Percentiles rank a stretch among this genome's conserved stretches.
phyloP scores from a whole-genome alignment of 441 rosid species.

The Mallotus repandus region DNA sequence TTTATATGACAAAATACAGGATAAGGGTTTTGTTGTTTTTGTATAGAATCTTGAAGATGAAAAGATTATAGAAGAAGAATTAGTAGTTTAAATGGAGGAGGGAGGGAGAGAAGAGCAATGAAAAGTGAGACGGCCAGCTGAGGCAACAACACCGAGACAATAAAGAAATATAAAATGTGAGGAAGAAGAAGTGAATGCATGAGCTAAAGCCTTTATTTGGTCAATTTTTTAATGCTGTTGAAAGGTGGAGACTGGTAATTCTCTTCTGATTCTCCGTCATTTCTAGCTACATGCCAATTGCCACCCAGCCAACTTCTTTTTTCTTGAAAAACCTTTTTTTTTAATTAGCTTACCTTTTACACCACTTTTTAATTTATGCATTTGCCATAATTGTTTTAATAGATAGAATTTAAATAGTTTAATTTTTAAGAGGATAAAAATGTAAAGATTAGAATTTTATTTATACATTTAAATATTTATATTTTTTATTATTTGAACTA shows the following conservation, averaged over 20 bases:
- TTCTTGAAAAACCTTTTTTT: no score
- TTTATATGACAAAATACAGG: no score
- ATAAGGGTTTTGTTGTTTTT: background rate
- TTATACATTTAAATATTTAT: no score
- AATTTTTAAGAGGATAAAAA: no score
- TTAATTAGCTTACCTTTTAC: background rate
- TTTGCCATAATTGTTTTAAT: no score
- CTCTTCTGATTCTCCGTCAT: constrained; percentile 16
- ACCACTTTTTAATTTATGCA: no score
- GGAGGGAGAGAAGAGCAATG: background rate
- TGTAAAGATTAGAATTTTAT: no score
- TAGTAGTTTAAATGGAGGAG: background rate
- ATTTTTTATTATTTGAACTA: no score
- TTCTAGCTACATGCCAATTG: background rate
- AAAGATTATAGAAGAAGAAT: background rate
- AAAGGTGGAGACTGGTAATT: background rate
- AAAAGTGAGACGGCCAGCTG: constrained; percentile 2
- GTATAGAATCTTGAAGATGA: background rate
- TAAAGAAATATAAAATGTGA: background rate
- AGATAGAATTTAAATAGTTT: no score
- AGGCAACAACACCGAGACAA: background rate
- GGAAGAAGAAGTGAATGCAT: background rate
- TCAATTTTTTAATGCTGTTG: background rate
- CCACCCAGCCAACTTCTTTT: background rate
- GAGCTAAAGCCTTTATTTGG: background rate